These are phyloP conservation scores for Plasmopara viticola DNA, from an alignment of 352 stramenopile species.

Conservation along the genomic window DNA sequence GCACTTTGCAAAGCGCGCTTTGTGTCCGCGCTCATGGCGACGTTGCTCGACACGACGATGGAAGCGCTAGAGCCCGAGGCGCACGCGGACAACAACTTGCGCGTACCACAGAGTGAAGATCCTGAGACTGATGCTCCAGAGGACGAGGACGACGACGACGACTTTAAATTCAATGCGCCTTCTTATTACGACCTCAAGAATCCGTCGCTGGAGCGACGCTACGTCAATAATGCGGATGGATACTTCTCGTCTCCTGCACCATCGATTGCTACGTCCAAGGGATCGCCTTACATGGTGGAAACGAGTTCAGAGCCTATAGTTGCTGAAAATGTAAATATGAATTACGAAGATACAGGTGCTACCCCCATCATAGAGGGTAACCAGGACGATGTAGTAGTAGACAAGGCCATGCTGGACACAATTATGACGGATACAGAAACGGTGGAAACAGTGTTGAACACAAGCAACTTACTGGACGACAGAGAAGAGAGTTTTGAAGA, in stretches of 20 bases:
- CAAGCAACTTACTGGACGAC: conserved; percentile 33
- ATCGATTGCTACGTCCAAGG: conserved; percentile 11
- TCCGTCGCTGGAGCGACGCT: conserved; percentile 54
- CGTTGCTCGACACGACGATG: conserved; percentile 40
- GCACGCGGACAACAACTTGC: conserved; percentile 7
- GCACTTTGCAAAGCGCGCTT: conserved; percentile 6
- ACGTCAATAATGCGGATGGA: conserved; percentile 82
- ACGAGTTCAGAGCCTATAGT: conserved; percentile 7
- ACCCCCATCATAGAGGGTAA: conserved; percentile 9
- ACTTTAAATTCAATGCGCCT: conserved; percentile 73
- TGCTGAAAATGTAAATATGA: conserved; percentile 6
- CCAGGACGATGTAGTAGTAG: conserved; percentile 42
- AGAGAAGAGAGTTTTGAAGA: conserved; percentile 46
- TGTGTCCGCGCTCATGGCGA: conserved; percentile 15
- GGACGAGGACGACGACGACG: conserved; percentile 44
- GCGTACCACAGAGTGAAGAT: conserved; percentile 23
- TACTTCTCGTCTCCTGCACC: conserved; percentile 55
- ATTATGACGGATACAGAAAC: conserved; percentile 24
- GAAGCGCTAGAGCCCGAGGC: conserved; percentile 19
- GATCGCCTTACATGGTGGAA: conserved; percentile 6
- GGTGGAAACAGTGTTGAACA: conserved; percentile 23
- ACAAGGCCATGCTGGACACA: conserved; percentile 38
- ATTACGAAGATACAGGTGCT: conserved; percentile 9
- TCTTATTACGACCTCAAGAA: conserved; percentile 81
- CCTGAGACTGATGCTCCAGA: conserved; percentile 21